Evolutionary conservation across 177 flowering plant genomes (phyloP).

Genomic region (Vitis hybrid): DNA sequence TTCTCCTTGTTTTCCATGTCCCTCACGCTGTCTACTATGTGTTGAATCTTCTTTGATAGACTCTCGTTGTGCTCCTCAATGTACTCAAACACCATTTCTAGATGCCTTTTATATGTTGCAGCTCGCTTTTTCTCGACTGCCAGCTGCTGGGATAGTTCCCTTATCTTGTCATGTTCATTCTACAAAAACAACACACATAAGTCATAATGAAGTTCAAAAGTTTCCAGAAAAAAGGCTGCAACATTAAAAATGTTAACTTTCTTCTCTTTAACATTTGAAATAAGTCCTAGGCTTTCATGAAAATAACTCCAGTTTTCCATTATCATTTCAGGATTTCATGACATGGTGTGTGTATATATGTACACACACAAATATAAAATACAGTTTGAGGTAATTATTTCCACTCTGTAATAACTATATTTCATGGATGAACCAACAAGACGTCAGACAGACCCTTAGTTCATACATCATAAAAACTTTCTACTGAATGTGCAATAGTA

Average conservation of each 20-base stretch:
- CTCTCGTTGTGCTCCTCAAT: conserved; percentile 67
- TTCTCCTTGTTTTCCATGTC: conserved; percentile 46
- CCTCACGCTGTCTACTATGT: conserved; percentile 57
- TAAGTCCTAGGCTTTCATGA: background rate
- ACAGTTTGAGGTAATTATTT: background rate
- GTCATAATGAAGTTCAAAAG: background rate
- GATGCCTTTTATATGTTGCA: conserved; percentile 62
- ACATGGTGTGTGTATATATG: too few relatives aligned
- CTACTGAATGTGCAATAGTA: background rate
- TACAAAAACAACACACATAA: conserved; percentile 12
- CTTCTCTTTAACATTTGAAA: background rate
- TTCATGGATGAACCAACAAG: background rate
- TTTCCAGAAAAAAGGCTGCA: background rate
- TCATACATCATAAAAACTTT: background rate
- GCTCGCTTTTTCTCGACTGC: conserved; percentile 53
- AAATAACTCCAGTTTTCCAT: background rate
- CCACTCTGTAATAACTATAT: background rate
- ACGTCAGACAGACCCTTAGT: background rate
- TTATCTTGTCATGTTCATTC: conserved; percentile 66
- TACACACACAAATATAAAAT: too few relatives aligned
- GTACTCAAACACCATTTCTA: conserved; percentile 56
- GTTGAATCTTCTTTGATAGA: conserved; percentile 54
- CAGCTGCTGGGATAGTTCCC: conserved; percentile 60
- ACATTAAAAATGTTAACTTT: background rate
- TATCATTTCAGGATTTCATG: too few relatives aligned